A percentile compares a stretch with the other conserved stretches of the same genome.
Evolutionary conservation across 805 yeast genomes (phyloP).

Genomic region (Metschnikowia colocasiae): DNA sequence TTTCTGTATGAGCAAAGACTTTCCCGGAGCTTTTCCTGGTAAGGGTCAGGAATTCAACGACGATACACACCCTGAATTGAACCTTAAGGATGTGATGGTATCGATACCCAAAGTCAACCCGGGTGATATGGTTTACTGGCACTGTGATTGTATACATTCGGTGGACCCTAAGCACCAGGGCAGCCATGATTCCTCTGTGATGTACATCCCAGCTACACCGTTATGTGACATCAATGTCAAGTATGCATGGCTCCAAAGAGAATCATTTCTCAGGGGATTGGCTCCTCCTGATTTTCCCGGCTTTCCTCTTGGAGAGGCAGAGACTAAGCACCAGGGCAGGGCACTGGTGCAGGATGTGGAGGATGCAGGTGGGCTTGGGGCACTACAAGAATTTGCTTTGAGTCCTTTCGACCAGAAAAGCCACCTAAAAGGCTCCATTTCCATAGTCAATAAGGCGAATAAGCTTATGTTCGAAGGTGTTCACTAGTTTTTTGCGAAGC

Average conservation of each 20-base stretch:
- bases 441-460: conserved; percentile 7
- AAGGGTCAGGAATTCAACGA: conserved; percentile 30
- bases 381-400: conserved; percentile 19
- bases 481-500: not conserved
- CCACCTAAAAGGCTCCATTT: conserved; percentile 3
- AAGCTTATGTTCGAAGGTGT: conserved; percentile 4
- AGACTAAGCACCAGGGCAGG: conserved; percentile 21
- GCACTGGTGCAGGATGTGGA: conserved; percentile 19
- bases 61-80: conserved; percentile 32
- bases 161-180: conserved; percentile 39
- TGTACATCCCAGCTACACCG: conserved; percentile 38
- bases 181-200: conserved; percentile 32
- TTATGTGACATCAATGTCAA: conserved; percentile 21
- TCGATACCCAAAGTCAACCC: conserved; percentile 37
- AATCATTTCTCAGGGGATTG: conserved; percentile 19
- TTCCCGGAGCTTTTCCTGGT: conserved; percentile 40
- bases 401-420: conserved; percentile 11
- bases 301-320: conserved; percentile 20
- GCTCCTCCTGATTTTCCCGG: conserved; percentile 28
- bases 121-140: conserved; percentile 46
- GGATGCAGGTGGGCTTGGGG: conserved; percentile 18
- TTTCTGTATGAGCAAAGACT: conserved; percentile 28
- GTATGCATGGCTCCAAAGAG: conserved; percentile 21
- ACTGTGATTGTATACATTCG: conserved; percentile 39
- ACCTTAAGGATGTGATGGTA: conserved; percentile 26